These are phyloP conservation scores for Spergularia marina DNA, from an alignment of 148 eudicot genomes.

Conservation along the genomic window DNA sequence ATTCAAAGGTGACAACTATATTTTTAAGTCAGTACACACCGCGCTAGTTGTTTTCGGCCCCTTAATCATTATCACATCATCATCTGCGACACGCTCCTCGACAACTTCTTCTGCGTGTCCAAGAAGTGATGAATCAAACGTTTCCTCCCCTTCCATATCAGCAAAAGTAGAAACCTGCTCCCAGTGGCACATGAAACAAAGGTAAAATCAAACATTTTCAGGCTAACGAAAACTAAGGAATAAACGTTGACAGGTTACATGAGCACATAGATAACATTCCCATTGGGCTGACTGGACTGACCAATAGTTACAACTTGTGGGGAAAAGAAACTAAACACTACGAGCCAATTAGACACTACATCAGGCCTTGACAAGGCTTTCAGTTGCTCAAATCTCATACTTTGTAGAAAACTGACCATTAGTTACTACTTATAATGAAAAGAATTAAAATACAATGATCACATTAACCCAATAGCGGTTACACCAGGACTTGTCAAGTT, in stretches of 20 bases:
- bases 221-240: neutral
- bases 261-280: neutral
- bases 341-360: no score
- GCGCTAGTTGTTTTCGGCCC: slow-evolving; percentile 87
- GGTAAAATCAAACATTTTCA: slow-evolving; percentile 6
- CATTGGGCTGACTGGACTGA: neutral
- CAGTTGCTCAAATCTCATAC: no score
- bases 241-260: neutral
- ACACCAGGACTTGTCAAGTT: neutral
- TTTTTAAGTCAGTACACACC: slow-evolving; percentile 37
- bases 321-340: no score
- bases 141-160: slow-evolving; percentile 99
- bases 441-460: no score
- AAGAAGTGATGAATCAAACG: slow-evolving; percentile 86
- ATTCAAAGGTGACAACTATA: neutral
- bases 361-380: no score
- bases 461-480: neutral
- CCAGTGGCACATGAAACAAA: neutral
- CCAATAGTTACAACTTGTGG: neutral
- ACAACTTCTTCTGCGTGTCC: slow-evolving; percentile 97
- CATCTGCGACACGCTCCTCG: slow-evolving; percentile 95
- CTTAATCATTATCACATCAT: slow-evolving; percentile 93
- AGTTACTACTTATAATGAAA: neutral
- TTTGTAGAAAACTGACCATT: neutral
- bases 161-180: slow-evolving; percentile 93